Evolutionary conservation across 2,329 filamentous ascomycete genomes (phyloP).

Genomic region (Rhynchosporium graminicola): DNA sequence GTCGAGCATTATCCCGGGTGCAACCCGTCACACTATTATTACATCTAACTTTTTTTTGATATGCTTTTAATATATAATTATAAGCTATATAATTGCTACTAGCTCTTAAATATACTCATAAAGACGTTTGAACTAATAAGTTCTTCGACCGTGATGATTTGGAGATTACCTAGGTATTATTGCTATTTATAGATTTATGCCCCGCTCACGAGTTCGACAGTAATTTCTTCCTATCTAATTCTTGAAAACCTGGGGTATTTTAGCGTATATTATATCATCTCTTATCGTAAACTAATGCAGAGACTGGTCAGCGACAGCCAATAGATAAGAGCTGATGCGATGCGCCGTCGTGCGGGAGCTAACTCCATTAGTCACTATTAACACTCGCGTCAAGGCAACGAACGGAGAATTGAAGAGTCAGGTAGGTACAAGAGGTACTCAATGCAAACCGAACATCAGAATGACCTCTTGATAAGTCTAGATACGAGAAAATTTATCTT

Average conservation of each 20-base stretch:
- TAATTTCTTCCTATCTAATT: neutral
- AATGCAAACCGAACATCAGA: neutral
- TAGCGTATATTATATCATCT: neutral
- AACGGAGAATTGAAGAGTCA: neutral
- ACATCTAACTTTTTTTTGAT: no score
- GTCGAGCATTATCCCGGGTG: no score
- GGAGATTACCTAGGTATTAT: no score
- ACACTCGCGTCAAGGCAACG: neutral
- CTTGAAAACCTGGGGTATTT: neutral
- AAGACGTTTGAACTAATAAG: no score
- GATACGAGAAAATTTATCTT: neutral
- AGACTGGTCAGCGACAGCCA: neutral
- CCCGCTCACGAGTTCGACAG: no score
- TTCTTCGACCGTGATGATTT: no score
- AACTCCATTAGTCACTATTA: neutral
- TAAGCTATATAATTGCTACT: no score
- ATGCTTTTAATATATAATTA: no score
- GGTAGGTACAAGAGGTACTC: neutral
- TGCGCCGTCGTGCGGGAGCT: slow-evolving; percentile 7
- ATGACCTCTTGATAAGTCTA: neutral
- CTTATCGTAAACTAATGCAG: slow-evolving; percentile 8
- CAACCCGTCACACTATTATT: no score
- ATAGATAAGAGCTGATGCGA: slow-evolving; percentile 1
- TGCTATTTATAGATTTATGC: no score
- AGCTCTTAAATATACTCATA: no score